Conservation (phyloP, 2,329 filamentous ascomycete genomes). For the Botryotinia globosa region DNA sequence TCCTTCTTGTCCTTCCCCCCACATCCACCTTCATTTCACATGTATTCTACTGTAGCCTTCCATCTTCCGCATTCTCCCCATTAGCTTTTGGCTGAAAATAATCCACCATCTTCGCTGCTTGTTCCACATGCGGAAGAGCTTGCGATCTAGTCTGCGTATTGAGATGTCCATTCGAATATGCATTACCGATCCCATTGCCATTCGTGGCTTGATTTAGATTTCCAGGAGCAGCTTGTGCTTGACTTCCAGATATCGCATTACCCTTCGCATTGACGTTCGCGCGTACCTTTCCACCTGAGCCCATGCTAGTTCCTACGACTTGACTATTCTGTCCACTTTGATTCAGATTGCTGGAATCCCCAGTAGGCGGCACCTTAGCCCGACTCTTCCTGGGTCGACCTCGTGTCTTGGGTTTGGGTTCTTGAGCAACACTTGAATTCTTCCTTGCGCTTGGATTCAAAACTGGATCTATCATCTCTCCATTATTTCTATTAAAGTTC, state of each 20-base stretch:
- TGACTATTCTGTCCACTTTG: neutral
- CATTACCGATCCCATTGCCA: neutral
- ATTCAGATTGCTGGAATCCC: neutral
- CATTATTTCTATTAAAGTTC: neutral
- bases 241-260: neutral
- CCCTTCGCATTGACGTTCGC: neutral
- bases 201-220: neutral
- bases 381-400: neutral
- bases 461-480: neutral
- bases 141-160: neutral
- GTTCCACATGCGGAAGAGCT: neutral
- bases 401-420: neutral
- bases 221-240: neutral
- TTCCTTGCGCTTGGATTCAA: neutral
- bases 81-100: slow-evolving; percentile 4
- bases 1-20: too few species aligned
- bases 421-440: neutral
- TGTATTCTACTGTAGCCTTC: neutral
- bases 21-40: neutral
- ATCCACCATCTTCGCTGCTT: neutral
- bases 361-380: neutral
- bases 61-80: neutral
- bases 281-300: neutral
- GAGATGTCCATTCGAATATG: neutral
- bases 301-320: neutral